A percentile compares a stretch with the other conserved stretches of the same genome.
These are phyloP conservation scores for Carex scoparia DNA, from an alignment of 176 grass and related monocot genomes.

Conservation along the genomic window DNA sequence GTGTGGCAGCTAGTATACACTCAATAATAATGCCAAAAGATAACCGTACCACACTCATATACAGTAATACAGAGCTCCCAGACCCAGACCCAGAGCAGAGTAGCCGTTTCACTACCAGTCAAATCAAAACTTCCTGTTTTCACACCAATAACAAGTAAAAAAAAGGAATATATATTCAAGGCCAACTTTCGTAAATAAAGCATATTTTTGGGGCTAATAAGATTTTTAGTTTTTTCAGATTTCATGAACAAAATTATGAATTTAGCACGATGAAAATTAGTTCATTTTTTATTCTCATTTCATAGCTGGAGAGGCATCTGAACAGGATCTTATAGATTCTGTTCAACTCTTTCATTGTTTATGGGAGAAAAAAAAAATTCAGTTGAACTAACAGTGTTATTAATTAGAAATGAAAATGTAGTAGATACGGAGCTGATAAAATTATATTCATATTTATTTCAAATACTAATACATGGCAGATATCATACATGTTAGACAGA, in stretches of 20 bases:
- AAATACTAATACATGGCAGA: too few relatives aligned
- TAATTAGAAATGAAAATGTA: too few relatives aligned
- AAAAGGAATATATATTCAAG: background rate
- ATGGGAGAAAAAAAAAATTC: too few relatives aligned
- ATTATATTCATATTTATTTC: too few relatives aligned
- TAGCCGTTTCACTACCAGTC: constrained; percentile 7
- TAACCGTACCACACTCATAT: constrained; percentile 2
- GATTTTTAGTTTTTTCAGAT: background rate
- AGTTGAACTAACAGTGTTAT: too few relatives aligned
- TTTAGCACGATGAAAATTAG: too few relatives aligned
- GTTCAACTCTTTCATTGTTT: too few relatives aligned
- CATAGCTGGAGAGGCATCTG: too few relatives aligned
- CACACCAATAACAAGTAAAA: background rate
- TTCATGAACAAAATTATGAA: background rate
- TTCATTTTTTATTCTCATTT: too few relatives aligned
- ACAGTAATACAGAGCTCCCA: background rate
- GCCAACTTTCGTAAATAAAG: background rate
- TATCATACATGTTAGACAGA: too few relatives aligned
- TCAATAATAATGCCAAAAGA: background rate
- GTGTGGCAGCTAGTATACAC: background rate
- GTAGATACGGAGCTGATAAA: too few relatives aligned
- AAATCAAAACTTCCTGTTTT: background rate
- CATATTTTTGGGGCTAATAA: background rate
- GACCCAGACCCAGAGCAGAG: background rate
- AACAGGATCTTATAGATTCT: too few relatives aligned